These are phyloP conservation scores for Ogataea populi-albae DNA, from an alignment of 805 yeast species.

Conservation along the genomic window DNA sequence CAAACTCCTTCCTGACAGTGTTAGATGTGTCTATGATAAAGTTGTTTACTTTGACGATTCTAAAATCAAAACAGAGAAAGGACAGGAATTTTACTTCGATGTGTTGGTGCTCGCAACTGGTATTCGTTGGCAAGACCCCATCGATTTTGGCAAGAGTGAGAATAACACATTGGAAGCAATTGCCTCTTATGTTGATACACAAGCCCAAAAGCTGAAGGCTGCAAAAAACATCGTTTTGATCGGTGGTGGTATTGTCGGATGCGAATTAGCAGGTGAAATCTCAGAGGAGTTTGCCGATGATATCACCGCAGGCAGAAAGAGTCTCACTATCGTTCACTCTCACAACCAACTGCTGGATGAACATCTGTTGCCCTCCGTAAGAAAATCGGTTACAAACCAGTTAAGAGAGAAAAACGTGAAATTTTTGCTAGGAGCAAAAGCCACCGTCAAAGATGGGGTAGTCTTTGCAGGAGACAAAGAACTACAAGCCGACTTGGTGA, in stretches of 20 bases:
- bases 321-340: conserved; percentile 25
- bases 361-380: conserved; percentile 1
- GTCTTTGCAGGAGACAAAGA: conserved; percentile 8
- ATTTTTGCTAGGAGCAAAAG: conserved; percentile 10
- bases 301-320: conserved; percentile 17
- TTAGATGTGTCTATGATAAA: conserved; percentile 23
- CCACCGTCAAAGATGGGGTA: conserved; percentile 1
- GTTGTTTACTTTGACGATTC: conserved; percentile 19
- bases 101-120: conserved; percentile 33
- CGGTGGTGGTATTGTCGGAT: conserved; percentile 35
- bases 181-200: conserved; percentile 13
- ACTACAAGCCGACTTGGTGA: conserved; percentile 9
- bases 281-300: conserved; percentile 19
- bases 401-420: conserved; percentile 6
- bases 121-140: conserved; percentile 28
- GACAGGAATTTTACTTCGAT: conserved; percentile 20
- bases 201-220: conserved; percentile 13
- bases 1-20: conserved; percentile 16
- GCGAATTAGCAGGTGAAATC: conserved; percentile 34
- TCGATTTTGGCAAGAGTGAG: conserved; percentile 7
- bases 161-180: conserved; percentile 8
- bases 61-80: conserved; percentile 13
- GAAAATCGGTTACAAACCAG: conserved; percentile 6
- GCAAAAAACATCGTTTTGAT: conserved; percentile 29
- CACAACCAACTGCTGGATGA: conserved; percentile 10